Base-by-base conservation (phyloP, 2,329 filamentous ascomycete species). In the Blastomyces gilchristii region DNA sequence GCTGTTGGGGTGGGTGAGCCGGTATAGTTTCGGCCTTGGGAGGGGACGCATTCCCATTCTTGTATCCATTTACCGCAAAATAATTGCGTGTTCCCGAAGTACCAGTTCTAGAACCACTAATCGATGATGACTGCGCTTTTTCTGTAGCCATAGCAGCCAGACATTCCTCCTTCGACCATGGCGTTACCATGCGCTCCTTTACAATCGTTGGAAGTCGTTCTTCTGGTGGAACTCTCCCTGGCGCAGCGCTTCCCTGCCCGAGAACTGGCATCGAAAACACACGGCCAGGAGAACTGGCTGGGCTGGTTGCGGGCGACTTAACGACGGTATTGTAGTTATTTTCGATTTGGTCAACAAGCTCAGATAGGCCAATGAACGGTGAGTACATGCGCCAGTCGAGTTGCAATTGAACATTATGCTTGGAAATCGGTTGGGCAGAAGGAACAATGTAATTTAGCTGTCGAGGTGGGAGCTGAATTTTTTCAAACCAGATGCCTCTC, bases 101-200 rank as follows among this genome's bases (percentile, higher is more conserved):
- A 52, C 84, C 87, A 1, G 83, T 81, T 66, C 84, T 85, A 2
- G 91, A 95, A 28, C 90, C 91, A 62, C 81, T 89, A 62, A 95
- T 78, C 3, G 91, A 96, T 14, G 84, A 83, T 0, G 89, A 85
- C 69, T 87, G 89, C 69, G 86, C 86, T 59, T 81, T 83, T 62
- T 89, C 80, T 64, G 80, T 85, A 64, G 88, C 85, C 58, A 90
- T 82, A 47, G 84, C 81, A 12, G 86, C 83, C 61, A 94, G 78
- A 41, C 88, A 89, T 16, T 80, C 77, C 28, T 96, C 91, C 70
- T 87, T 86, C 49, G 85, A 88, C 93, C 93, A 97, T 58, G 89
- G 84, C 25, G 83, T 80, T 63, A 91, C 78, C 83, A 97, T 89
- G 67, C 90, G 83, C 65, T 94, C 89, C 67, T 83, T 85, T 68